A percentile compares a stretch with the other conserved stretches of the same genome.
Conservation (phyloP, 305 asterid species). For the Solanum chacoense region DNA sequence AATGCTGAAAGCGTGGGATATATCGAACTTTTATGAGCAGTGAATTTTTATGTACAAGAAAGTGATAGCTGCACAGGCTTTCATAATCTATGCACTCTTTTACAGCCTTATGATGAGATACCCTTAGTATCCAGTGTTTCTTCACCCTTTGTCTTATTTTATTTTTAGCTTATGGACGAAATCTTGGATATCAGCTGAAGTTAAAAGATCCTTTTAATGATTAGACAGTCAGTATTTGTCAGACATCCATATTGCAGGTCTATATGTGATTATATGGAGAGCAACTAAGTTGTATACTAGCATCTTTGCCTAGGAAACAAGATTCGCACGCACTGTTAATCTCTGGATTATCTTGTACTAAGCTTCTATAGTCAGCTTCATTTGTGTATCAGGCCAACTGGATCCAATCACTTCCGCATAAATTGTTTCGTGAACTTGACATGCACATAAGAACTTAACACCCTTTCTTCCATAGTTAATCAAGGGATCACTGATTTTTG, state of each 20-base stretch:
- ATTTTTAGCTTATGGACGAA: neutral
- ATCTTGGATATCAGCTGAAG: neutral
- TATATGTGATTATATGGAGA: neutral
- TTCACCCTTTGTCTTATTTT: neutral
- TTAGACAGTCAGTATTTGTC: neutral
- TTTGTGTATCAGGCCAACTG: neutral
- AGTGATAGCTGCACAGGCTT: neutral
- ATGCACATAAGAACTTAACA: neutral
- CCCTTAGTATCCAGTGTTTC: neutral
- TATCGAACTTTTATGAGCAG: neutral
- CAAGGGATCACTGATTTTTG: constrained; percentile 10
- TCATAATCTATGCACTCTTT: neutral
- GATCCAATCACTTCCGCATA: neutral
- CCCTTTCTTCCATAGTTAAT: neutral
- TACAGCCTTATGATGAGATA: neutral
- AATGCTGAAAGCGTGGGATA: neutral
- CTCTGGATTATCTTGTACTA: neutral
- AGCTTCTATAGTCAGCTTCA: neutral
- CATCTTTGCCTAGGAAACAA: neutral
- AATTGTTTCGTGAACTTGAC: neutral
- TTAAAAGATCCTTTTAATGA: neutral
- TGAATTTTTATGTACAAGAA: neutral
- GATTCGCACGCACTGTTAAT: neutral
- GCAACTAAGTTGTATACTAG: neutral
- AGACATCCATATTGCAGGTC: neutral